Evolutionary conservation across 495 filamentous ascomycete genomes (phyloP), one percentile per base, ranked within the genome.

Genomic region (Gamarada debralockiae): DNA sequence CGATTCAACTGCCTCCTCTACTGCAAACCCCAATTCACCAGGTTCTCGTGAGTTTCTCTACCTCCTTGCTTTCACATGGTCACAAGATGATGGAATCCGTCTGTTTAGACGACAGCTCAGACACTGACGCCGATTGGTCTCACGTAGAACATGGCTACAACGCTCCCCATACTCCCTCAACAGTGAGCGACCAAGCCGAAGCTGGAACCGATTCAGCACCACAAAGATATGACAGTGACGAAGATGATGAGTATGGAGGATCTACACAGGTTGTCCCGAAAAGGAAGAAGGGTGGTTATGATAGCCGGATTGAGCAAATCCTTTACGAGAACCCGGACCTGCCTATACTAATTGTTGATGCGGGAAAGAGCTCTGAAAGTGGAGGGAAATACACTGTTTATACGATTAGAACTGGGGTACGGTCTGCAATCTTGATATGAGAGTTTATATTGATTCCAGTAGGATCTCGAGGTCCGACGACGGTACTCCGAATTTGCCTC

Each of bases 401-500:
- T 67, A 97, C 95, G 17, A 96, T 98, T 56, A 77, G 87, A 56
- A 98, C 95, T 9, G 92, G 89, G 53, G 92, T 97, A 82, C 48
- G 10, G 86, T 62, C 50, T 50, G 20, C 13, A 21, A 20, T 25
- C 10, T 20, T 6, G 15, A 14, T 31, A 12, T 22, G 14, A 21
- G 4, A 33, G 24, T 9, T 2, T 36, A 49, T 18, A 46, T 53
- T 60, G 14, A 63, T 33, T 39, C 21, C 15, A 13, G 36, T 50
- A 97, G 92, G 92, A 97, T 59, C 76, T 97, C 39, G 90, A 96
- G 73, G 93, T 97, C 44, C 86, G 93, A 36, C 81, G 93, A 53
- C 82, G 93, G 57, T 98, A 98, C 66, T 97, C 95, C 1, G 93
- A 98, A 65, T 98, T 98, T 64, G 86, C 87, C n/a, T 96, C 90